These are phyloP conservation scores for Aquilaria yunnanensis DNA, from an alignment of 345 rosid species.

Conservation along the genomic window DNA sequence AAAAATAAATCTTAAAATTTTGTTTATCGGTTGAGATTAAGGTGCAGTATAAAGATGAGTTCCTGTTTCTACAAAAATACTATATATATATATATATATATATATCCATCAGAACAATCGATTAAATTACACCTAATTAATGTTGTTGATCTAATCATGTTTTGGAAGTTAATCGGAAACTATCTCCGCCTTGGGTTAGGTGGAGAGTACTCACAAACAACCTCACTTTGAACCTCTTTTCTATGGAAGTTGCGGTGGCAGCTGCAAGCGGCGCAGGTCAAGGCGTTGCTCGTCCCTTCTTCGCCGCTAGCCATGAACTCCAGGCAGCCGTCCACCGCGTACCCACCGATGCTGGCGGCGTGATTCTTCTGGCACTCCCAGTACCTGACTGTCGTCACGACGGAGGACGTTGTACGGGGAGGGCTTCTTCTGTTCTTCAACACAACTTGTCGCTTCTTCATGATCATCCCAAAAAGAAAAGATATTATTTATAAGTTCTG, in stretches of 20 bases:
- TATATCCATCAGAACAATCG: no score
- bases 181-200: slow-evolving; percentile 24
- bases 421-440: slow-evolving; percentile 31
- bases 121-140: no score
- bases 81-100: no score
- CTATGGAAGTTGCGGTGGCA: slow-evolving; percentile 76
- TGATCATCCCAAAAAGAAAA: slow-evolving; percentile 18
- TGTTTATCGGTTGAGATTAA: no score
- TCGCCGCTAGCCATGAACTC: slow-evolving; percentile 66
- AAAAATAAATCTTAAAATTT: no score
- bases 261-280: slow-evolving; percentile 68
- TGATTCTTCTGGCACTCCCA: slow-evolving; percentile 79
- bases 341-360: slow-evolving; percentile 69
- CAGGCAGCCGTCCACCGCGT: slow-evolving; percentile 76
- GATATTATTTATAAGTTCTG: no score
- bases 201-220: slow-evolving; percentile 60
- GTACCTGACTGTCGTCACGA: slow-evolving; percentile 29
- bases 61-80: no score
- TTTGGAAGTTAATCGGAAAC: neutral
- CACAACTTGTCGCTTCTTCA: slow-evolving; percentile 55
- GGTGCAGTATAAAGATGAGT: no score
- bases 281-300: slow-evolving; percentile 38
- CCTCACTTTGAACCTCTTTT: slow-evolving; percentile 55
- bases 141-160: no score
- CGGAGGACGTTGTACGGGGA: slow-evolving; percentile 32